These are phyloP conservation scores for Fusarium gaditjirri DNA, from an alignment of 2,329 filamentous ascomycete species.

Conservation along the genomic window DNA sequence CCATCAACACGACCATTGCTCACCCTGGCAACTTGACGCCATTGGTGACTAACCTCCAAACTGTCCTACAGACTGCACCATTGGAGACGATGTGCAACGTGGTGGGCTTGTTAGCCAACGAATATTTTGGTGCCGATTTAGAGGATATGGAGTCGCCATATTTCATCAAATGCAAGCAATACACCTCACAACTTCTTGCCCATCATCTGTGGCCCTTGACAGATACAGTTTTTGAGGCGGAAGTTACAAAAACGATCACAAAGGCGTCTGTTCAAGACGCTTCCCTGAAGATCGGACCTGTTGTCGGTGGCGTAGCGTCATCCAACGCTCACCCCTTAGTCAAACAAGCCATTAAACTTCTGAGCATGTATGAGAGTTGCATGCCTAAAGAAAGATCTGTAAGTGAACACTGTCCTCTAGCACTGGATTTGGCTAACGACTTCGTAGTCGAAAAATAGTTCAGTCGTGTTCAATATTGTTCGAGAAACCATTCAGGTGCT, in stretches of 20 bases:
- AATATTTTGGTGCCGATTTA: constrained; percentile 65
- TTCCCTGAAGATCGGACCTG: constrained; percentile 62
- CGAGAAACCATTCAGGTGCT: constrained; percentile 89
- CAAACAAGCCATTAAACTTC: constrained; percentile 66
- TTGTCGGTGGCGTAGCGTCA: constrained; percentile 60
- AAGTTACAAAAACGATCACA: constrained; percentile 65
- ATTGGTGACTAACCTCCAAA: constrained; percentile 61
- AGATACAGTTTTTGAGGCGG: constrained; percentile 64
- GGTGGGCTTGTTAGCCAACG: constrained; percentile 67
- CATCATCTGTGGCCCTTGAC: constrained; percentile 69
- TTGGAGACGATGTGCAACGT: constrained; percentile 64
- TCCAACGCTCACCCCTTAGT: constrained; percentile 69
- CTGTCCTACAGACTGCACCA: constrained; percentile 58
- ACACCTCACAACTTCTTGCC: constrained; percentile 65
- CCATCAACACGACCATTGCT: constrained; percentile 61
- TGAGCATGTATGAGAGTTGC: constrained; percentile 71
- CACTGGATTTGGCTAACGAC: constrained; percentile 20
- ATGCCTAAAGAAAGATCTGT: constrained; percentile 73
- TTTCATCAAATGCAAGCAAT: constrained; percentile 63
- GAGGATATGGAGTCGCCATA: constrained; percentile 69
- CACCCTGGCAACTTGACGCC: constrained; percentile 66
- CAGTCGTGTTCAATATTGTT: constrained; percentile 76
- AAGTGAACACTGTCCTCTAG: constrained; percentile 45
- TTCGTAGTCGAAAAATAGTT: constrained; percentile 57
- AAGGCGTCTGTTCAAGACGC: constrained; percentile 59